Conservation (phyloP, 768 basidiomycete species). For the Trametes cingulata region DNA sequence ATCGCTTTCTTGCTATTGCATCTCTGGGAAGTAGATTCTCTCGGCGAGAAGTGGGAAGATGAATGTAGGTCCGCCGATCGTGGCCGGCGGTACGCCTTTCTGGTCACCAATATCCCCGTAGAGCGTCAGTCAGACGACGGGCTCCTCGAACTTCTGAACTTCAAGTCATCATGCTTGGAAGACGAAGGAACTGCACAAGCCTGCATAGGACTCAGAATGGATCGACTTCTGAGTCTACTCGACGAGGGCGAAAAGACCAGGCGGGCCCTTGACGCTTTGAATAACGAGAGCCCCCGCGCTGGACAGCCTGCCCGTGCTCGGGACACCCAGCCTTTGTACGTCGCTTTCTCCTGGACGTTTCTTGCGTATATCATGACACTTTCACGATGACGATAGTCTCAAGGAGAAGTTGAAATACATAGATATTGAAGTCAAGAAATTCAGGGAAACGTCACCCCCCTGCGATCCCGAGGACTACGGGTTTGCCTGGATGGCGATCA, state of each 20-base stretch:
- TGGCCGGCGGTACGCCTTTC: too few species aligned
- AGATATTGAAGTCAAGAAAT: slow-evolving; percentile 71
- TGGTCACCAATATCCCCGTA: slow-evolving; percentile 77
- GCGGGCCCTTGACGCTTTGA: slow-evolving; percentile 84
- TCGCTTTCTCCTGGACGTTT: too few species aligned
- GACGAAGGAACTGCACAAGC: slow-evolving; percentile 92
- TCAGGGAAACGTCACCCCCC: slow-evolving; percentile 67
- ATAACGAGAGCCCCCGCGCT: slow-evolving; percentile 79
- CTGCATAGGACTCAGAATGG: slow-evolving; percentile 85
- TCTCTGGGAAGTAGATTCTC: slow-evolving; percentile 85
- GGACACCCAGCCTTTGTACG: too few species aligned
- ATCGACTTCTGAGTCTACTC: slow-evolving; percentile 85
- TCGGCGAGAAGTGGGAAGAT: slow-evolving; percentile 84
- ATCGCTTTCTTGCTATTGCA: slow-evolving; percentile 71
- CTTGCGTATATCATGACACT: too few species aligned
- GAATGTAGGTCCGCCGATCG: too few species aligned
- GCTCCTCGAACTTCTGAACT: slow-evolving; percentile 57
- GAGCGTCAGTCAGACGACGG: slow-evolving; percentile 85
- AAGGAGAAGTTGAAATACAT: slow-evolving; percentile 55
- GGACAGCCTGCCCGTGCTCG: too few species aligned
- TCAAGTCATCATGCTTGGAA: slow-evolving; percentile 50
- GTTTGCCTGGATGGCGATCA: slow-evolving; percentile 90
- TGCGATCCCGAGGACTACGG: slow-evolving; percentile 88
- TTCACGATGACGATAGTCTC: slow-evolving; percentile 6
- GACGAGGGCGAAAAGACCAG: slow-evolving; percentile 91